phyloP scores from a whole-genome alignment of 2,329 filamentous ascomycete species.

The Neofusicoccum parvum region DNA sequence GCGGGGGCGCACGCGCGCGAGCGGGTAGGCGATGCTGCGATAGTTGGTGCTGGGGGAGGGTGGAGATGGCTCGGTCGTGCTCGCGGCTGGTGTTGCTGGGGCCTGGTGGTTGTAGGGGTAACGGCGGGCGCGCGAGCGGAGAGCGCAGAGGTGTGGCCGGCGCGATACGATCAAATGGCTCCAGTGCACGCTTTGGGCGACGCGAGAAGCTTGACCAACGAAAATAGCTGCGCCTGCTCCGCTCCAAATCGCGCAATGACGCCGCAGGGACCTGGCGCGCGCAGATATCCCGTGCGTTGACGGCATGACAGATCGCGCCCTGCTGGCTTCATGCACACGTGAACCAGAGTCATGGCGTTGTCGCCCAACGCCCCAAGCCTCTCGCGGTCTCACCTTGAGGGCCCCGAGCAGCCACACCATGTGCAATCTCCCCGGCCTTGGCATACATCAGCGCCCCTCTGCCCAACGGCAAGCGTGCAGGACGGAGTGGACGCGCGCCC shows the following conservation, averaged over 20 bases:
- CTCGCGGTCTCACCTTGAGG: conserved; percentile 1
- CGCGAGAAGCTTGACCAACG: conserved; percentile 19
- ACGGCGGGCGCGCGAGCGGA: conserved; percentile 19
- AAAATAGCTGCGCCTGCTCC: conserved; percentile 16
- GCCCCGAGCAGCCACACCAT: neutral
- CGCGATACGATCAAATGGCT: conserved; percentile 13
- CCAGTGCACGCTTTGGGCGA: conserved; percentile 14
- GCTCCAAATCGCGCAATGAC: conserved; percentile 19
- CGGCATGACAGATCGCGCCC: conserved; percentile 13
- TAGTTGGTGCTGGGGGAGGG: conserved; percentile 1
- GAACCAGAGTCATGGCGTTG: conserved; percentile 15
- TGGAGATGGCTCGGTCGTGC: neutral
- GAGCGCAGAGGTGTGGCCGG: conserved; percentile 18
- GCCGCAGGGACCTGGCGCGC: conserved; percentile 12
- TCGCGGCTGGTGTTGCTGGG: neutral
- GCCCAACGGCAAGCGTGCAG: neutral
- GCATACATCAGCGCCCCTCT: neutral
- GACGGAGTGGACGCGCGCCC: neutral
- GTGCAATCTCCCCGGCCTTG: conserved; percentile 12
- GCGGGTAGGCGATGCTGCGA: conserved; percentile 10
- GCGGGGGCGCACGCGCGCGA: conserved; percentile 2
- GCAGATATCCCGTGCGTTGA: conserved; percentile 7
- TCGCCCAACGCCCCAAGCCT: conserved; percentile 10
- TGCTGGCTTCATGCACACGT: conserved; percentile 16
- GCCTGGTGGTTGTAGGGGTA: conserved; percentile 12